Conservation (phyloP, 306 rosid genomes). For the Lotus japonicus region DNA sequence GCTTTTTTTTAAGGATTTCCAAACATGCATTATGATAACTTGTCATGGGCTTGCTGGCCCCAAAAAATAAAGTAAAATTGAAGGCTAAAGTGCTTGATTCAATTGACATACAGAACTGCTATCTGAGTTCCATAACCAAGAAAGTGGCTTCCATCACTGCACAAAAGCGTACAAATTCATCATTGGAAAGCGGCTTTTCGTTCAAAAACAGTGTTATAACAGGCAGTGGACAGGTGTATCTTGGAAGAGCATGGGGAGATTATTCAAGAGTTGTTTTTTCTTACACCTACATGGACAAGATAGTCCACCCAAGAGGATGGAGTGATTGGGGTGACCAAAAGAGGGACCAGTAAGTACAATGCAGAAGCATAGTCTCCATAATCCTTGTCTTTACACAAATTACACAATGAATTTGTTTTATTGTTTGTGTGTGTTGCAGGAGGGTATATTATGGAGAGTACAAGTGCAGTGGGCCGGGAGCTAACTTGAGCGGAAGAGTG, state of each 20-base stretch:
- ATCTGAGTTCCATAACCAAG: conserved; percentile 46
- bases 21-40: no score
- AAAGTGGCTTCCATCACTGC: conserved; percentile 64
- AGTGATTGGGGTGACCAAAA: conserved; percentile 63
- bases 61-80: no score
- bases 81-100: background rate
- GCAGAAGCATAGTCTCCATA: background rate
- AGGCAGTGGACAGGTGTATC: conserved; percentile 56
- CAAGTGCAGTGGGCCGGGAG: conserved; percentile 77
- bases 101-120: conserved; percentile 40
- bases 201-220: conserved; percentile 45
- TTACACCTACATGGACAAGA: conserved; percentile 58
- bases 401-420: background rate
- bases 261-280: conserved; percentile 71
- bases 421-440: conserved; percentile 19
- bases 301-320: conserved; percentile 62
- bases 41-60: no score
- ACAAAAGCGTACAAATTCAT: conserved; percentile 45
- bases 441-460: conserved; percentile 68
- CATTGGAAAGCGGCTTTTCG: conserved; percentile 68
- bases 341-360: conserved; percentile 44
- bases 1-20: no score
- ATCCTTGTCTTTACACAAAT: background rate
- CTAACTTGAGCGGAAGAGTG: conserved; percentile 54
- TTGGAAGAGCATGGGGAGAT: conserved; percentile 84